Percentiles rank a stretch among this genome's conserved stretches.
phyloP scores from a whole-genome alignment of 768 basidiomycete species.

The Mycena epipterygia region DNA sequence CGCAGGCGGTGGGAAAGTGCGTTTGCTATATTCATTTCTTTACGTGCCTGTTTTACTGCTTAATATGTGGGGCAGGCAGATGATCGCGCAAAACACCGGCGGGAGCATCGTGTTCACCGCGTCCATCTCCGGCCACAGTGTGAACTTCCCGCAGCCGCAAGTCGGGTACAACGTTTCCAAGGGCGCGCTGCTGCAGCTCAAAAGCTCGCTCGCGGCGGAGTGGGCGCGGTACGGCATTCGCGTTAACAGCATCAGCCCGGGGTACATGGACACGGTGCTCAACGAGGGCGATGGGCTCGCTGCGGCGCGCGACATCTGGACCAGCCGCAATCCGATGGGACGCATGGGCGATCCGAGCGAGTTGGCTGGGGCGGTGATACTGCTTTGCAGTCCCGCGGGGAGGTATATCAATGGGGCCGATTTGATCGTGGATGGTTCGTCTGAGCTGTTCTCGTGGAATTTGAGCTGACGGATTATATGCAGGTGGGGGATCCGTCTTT shows the following conservation, averaged over 20 bases:
- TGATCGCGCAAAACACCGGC: constrained; percentile 56
- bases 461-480: too few relatives aligned
- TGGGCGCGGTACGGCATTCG: constrained; percentile 57
- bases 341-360: constrained; percentile 59
- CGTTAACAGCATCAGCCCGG: constrained; percentile 59
- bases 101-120: constrained; percentile 59
- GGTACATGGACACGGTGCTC: constrained; percentile 59
- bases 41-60: background rate
- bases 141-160: constrained; percentile 59
- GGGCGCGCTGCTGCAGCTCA: constrained; percentile 55
- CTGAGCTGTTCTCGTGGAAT: too few relatives aligned
- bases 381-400: constrained; percentile 58
- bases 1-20: constrained; percentile 56
- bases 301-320: constrained; percentile 52
- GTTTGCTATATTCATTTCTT: constrained; percentile 12
- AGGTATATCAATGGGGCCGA: constrained; percentile 59
- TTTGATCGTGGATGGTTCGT: constrained; percentile 57
- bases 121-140: constrained; percentile 57
- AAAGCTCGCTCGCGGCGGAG: constrained; percentile 56
- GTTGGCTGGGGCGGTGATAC: constrained; percentile 52
- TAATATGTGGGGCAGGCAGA: constrained; percentile 44
- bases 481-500: too few relatives aligned
- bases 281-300: constrained; percentile 52
- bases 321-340: constrained; percentile 56
- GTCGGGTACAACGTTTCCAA: constrained; percentile 59